These are phyloP conservation scores for Flammula alnicola DNA, from an alignment of 1,284 basidiomycete genomes.

Conservation along the genomic window DNA sequence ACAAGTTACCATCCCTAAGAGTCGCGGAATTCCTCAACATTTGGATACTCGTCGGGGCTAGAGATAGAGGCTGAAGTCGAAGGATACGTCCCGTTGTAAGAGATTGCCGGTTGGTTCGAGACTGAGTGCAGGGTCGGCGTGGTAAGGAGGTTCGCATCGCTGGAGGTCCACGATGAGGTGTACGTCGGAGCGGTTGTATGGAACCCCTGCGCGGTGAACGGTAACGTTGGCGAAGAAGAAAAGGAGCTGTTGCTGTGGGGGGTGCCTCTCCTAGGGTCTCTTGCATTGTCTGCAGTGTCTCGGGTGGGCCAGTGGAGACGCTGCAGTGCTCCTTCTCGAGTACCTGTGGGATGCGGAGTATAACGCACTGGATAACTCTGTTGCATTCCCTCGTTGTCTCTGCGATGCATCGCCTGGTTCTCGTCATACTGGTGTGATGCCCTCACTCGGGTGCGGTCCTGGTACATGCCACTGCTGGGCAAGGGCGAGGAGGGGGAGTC, in stretches of 20 bases:
- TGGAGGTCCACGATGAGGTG: conserved; percentile 42
- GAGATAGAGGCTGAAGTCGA: conserved; percentile 35
- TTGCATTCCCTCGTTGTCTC: conserved; percentile 28
- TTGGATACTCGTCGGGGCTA: conserved; percentile 43
- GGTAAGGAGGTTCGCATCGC: conserved; percentile 33
- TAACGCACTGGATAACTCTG: conserved; percentile 23
- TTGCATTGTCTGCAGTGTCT: conserved; percentile 33
- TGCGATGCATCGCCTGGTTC: conserved; percentile 22
- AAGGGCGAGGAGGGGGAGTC: conserved; percentile 25
- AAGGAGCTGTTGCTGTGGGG: conserved; percentile 35
- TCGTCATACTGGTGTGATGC: conserved; percentile 26
- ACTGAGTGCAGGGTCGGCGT: conserved; percentile 41
- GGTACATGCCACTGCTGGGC: conserved; percentile 31
- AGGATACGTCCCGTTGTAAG: conserved; percentile 40
- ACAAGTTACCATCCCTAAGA: conserved; percentile 17
- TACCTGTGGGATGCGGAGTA: conserved; percentile 23
- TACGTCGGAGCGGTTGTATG: conserved; percentile 40
- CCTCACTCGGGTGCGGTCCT: conserved; percentile 44
- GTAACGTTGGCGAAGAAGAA: conserved; percentile 34
- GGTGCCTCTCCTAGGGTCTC: conserved; percentile 32
- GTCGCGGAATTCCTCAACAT: conserved; percentile 41
- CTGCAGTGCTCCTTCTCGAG: conserved; percentile 34
- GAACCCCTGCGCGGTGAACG: conserved; percentile 40
- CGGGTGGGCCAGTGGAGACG: conserved; percentile 37
- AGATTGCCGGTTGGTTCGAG: conserved; percentile 32